phyloP scores from a whole-genome alignment of 2,329 filamentous ascomycete genomes.

The Diplocarpon mali region DNA sequence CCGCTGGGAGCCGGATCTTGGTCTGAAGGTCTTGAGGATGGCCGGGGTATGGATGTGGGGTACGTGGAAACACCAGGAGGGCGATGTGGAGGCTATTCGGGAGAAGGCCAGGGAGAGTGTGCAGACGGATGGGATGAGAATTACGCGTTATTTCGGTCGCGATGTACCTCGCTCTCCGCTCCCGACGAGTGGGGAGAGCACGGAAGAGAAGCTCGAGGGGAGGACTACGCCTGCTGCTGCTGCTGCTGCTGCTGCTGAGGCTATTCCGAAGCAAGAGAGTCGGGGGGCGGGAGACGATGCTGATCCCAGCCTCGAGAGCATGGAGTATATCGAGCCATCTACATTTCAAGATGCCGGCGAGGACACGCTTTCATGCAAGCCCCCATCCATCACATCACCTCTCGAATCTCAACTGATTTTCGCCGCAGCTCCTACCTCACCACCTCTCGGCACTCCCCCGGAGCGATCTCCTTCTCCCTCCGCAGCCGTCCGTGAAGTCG shows the following conservation, averaged over 20 bases:
- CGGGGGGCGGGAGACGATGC: neutral
- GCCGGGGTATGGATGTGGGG: neutral
- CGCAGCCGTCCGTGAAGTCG: too few species aligned
- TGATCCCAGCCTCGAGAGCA: constrained; percentile 7
- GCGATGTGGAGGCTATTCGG: neutral
- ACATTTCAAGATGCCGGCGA: neutral
- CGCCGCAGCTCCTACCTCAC: neutral
- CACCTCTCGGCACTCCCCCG: neutral
- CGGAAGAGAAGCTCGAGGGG: neutral
- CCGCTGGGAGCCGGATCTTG: neutral
- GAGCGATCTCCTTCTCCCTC: too few species aligned
- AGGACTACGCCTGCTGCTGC: neutral
- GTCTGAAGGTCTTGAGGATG: neutral
- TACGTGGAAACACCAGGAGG: neutral
- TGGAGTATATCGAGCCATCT: constrained; percentile 13
- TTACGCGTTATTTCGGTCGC: neutral
- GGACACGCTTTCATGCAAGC: neutral
- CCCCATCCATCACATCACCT: neutral
- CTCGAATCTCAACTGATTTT: neutral
- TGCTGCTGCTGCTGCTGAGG: too few species aligned
- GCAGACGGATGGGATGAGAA: neutral
- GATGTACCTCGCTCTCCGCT: neutral
- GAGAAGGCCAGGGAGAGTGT: neutral
- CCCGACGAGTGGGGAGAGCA: neutral
- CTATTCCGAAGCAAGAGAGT: neutral